Evolutionary conservation across 441 rosid genomes (phyloP).

Genomic region (Dalechampia spathulata): DNA sequence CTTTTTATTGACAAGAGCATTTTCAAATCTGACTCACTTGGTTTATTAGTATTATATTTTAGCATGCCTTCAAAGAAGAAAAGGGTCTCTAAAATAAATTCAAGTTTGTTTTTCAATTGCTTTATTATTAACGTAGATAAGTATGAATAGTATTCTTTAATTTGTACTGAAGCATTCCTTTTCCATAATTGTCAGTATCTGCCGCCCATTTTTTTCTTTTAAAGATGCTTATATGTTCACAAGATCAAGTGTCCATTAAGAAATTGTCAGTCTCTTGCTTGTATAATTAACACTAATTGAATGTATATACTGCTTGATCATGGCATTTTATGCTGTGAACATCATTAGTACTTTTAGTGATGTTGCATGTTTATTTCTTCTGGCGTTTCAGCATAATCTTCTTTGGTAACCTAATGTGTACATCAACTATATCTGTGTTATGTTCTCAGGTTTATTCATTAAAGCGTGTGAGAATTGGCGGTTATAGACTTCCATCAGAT

Average conservation of each 20-base stretch:
- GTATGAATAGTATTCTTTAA: too few relatives aligned
- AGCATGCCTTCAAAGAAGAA: slow-evolving; percentile 3
- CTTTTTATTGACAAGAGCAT: slow-evolving; percentile 8
- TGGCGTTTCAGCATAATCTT: neutral
- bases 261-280: too few relatives aligned
- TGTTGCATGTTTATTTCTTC: neutral
- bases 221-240: too few relatives aligned
- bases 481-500: slow-evolving; percentile 82
- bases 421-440: neutral
- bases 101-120: too few relatives aligned
- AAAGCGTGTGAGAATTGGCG: slow-evolving; percentile 76
- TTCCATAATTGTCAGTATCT: too few relatives aligned
- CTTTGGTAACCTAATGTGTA: neutral
- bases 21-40: slow-evolving; percentile 1
- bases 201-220: too few relatives aligned
- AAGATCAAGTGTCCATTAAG: too few relatives aligned
- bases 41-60: neutral
- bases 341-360: neutral
- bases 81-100: neutral
- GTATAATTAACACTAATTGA: too few relatives aligned
- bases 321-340: too few relatives aligned
- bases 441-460: slow-evolving; percentile 56
- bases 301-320: too few relatives aligned
- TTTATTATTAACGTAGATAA: too few relatives aligned
- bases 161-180: too few relatives aligned